Evolutionary conservation across 2,329 filamentous ascomycete species (phyloP), one percentile per base, ranked within the genome.

Genomic region (Fusarium virguliforme): DNA sequence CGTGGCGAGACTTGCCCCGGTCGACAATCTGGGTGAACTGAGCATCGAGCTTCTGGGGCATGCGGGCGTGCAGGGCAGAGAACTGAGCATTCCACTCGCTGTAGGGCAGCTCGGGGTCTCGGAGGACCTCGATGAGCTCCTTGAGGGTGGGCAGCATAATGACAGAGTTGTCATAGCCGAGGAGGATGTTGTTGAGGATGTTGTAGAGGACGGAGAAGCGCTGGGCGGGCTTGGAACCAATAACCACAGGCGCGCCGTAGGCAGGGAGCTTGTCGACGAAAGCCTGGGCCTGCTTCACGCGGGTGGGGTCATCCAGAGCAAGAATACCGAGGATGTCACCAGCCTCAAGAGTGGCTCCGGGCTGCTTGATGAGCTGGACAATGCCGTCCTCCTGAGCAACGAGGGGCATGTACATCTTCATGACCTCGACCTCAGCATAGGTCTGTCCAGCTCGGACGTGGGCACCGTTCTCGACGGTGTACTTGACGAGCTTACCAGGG

Each of bases 351-450:
- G 94, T 97, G n/a, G 96, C 93, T 81, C 96, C 96, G 70, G 96
- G 96, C 85, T 98, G 96, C 89, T 99, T 99, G 87, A 99, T 97
- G 77, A 99, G 89, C 85, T 98, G 96, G 62, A 99, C 95, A 60
- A 97, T 89, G 86, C 96, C 96, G 76, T 97, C 96, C 82, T 99
- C 96, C 79, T 95, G 92, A 3, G 96, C 93, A 68, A 99, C 89
- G 61, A 99, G 88, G 78, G 96, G 96, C 96, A 99, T 99, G 88
- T 98, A 98, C 96, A 99, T 99, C 89, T 99, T 99, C 96, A 99
- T 99, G 83, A 99, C 96, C 84, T 99, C 96, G 41, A 99, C 95
- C 82, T 99, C 96, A 62, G 96, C 96, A 79, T 94, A 99, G 35
- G 95, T 87, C 82, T 98, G 93, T 63, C 95, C 95, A 75, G 97